A percentile compares a stretch with the other conserved stretches of the same genome.
phyloP scores from a whole-genome alignment of 352 stramenopile genomes.

The Phytophthora citricola region DNA sequence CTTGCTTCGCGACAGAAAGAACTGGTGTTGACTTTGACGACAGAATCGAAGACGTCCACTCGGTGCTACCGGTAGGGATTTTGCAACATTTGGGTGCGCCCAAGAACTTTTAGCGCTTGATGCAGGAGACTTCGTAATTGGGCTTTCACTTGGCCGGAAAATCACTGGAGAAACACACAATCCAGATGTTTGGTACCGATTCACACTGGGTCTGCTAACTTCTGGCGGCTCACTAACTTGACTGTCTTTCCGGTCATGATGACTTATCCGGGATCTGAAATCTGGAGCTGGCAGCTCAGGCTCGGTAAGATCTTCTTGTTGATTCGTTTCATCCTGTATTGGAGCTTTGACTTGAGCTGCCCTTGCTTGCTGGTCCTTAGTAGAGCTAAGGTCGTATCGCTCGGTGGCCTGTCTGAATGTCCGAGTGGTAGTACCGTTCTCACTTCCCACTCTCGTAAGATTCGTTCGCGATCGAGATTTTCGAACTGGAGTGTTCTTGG shows the following conservation, averaged over 20 bases:
- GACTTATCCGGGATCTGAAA: neutral
- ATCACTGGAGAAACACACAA: conserved; percentile 19
- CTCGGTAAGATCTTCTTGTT: neutral
- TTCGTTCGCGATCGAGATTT: conserved; percentile 34
- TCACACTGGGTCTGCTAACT: neutral
- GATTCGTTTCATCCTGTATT: conserved; percentile 14
- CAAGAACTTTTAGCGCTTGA: conserved; percentile 7
- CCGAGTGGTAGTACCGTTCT: conserved; percentile 7
- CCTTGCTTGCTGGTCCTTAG: conserved; percentile 16
- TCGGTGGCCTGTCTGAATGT: conserved; percentile 53
- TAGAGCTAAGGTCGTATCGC: conserved; percentile 40
- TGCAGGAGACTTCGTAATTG: neutral
- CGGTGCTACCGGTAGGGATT: neutral
- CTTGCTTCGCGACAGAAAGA: conserved; percentile 16
- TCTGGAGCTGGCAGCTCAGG: neutral
- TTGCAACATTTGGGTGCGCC: conserved; percentile 4
- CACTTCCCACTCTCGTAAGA: conserved; percentile 15
- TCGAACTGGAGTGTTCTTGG: conserved; percentile 1
- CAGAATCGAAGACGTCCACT: conserved; percentile 20
- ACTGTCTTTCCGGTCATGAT: conserved; percentile 7
- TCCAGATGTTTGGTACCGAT: neutral
- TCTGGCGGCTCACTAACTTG: neutral
- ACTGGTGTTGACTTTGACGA: conserved; percentile 23
- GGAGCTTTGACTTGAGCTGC: neutral
- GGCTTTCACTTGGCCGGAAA: neutral